Conservation (phyloP, 2,329 filamentous ascomycete species). For the Monilinia aucupariae region DNA sequence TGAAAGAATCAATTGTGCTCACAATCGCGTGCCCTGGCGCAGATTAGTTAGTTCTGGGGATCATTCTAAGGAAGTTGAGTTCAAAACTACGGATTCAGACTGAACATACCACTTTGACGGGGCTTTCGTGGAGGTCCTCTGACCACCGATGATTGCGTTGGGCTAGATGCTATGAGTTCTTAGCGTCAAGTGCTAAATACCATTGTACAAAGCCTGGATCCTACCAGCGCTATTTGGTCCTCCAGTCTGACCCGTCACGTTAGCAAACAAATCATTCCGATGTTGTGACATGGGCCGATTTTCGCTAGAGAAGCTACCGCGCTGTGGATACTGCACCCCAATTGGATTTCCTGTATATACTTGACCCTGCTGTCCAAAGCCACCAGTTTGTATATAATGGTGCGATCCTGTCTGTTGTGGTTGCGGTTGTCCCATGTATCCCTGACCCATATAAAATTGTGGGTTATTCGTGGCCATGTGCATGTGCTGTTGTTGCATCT, state of each 20-base stretch:
- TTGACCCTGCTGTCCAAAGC: constrained; percentile 28
- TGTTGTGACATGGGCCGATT: constrained; percentile 19
- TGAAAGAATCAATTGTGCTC: neutral
- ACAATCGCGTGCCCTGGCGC: constrained; percentile 68
- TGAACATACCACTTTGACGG: constrained; percentile 53
- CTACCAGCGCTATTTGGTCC: constrained; percentile 31
- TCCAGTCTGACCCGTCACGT: constrained; percentile 12
- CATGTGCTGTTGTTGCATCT: constrained; percentile 22
- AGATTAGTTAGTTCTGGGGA: neutral
- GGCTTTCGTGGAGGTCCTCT: constrained; percentile 52
- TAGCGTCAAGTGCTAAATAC: constrained; percentile 12
- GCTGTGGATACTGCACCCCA: constrained; percentile 22
- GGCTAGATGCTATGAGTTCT: constrained; percentile 31
- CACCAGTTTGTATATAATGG: constrained; percentile 28
- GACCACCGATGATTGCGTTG: constrained; percentile 41
- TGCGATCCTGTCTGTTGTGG: constrained; percentile 23
- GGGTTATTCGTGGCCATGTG: constrained; percentile 16
- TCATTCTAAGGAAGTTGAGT: neutral
- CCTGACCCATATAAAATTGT: constrained; percentile 30
- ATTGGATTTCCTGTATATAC: constrained; percentile 22
- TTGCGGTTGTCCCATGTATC: constrained; percentile 25
- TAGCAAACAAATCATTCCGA: constrained; percentile 20
- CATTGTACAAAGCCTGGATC: constrained; percentile 8
- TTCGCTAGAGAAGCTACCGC: constrained; percentile 24
- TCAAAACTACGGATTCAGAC: neutral